phyloP scores from a whole-genome alignment of 768 basidiomycete genomes.

The Tylopilus subfusipes region DNA sequence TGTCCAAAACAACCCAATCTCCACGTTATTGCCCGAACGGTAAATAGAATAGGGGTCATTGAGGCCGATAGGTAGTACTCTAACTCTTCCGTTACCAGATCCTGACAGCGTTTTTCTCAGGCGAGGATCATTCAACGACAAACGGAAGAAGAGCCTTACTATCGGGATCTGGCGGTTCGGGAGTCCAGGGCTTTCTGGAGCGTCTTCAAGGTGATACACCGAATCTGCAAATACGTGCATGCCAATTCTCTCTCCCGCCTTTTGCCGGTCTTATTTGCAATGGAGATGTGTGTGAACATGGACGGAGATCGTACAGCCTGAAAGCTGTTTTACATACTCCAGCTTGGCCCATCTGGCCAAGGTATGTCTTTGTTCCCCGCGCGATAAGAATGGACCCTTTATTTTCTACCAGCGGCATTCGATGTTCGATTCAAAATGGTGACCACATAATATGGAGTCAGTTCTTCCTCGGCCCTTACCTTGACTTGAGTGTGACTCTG shows the following conservation, averaged over 20 bases:
- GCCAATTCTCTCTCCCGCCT: no score
- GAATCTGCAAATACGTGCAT: no score
- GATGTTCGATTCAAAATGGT: not conserved
- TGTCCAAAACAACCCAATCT: constrained; percentile 37
- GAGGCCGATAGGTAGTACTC: constrained; percentile 7
- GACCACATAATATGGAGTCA: no score
- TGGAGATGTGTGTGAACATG: no score
- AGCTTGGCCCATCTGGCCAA: not conserved
- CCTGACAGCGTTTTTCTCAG: not conserved
- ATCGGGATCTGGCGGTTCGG: not conserved
- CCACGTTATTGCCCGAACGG: constrained; percentile 11
- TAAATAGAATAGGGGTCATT: constrained; percentile 34
- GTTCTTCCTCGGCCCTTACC: no score
- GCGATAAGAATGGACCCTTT: not conserved
- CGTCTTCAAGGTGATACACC: no score
- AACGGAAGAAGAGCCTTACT: not conserved
- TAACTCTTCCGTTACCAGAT: not conserved
- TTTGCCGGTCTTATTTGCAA: no score
- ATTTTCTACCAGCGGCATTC: not conserved
- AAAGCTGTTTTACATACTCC: not conserved
- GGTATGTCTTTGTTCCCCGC: not conserved
- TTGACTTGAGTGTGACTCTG: no score
- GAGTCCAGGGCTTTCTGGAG: no score
- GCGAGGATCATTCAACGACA: not conserved
- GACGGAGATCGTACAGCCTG: no score